Base-by-base conservation (phyloP, 1,284 basidiomycete genomes). In the Wolfiporia cocos region DNA sequence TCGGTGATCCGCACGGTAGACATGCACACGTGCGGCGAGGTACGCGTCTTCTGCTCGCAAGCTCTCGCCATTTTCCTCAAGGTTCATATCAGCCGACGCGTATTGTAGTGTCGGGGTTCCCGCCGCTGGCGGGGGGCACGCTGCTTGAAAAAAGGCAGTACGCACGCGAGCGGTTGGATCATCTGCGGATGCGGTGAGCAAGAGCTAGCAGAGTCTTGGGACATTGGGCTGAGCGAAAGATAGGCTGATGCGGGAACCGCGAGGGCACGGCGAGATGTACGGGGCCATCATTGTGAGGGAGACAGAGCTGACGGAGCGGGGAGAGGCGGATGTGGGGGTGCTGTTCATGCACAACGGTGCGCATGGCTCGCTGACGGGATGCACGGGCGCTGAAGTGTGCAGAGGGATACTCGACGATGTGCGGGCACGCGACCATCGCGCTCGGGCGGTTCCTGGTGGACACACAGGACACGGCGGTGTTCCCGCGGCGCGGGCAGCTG, bases 391-490 rank as follows among this genome's bases (percentile, higher is more conserved):
- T 35, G 2, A 1, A 18, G 15, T 14, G 4, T 10, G 19, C 39
- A 69, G 70, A 71, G 55, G 70, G 70, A 0, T 72, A 70, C 51
- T 69, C 67, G 1, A 71, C 70, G 2, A 71, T 71, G 61, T 72
- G 70, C 34, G 70, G 69, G 0, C 70, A 72, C 47, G 70, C 68
- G 5, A 70, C 69, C 1, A 65, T 72, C 32, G 69, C 70, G 10
- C 63, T 71, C 0, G 69, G 69, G 0, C 63, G 66, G 31, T 69
- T 70, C 51, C 57, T 70, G 1, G 52, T 71, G 19, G 65, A 66
- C 43, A 68, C 65, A 5, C 49, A 59, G 11, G 64, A 66, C 46
- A 31, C 41, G 9, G 34, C 35, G 3, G 33, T 65, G 4, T 67
- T 67, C 39, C 67, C 66, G 34, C 47, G 46, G n/a, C 59, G 65